Conservation (phyloP, 148 eudicot species). For the Fagopyrum esculentum region DNA sequence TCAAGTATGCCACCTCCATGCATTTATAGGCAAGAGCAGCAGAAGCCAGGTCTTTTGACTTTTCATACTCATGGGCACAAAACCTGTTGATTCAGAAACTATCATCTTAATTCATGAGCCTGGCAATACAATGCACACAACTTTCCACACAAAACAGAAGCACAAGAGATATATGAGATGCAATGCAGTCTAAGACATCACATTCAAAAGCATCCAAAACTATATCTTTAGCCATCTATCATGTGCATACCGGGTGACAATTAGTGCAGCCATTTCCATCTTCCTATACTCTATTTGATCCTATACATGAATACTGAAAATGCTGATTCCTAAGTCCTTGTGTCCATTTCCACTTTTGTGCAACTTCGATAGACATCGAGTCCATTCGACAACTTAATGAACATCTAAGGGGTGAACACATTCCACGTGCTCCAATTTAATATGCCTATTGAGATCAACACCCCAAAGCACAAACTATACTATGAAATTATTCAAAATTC, state of each 20-base stretch:
- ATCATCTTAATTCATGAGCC: not conserved
- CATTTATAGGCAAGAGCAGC: constrained; percentile 98
- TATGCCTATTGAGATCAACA: too few relatives aligned
- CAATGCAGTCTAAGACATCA: not conserved
- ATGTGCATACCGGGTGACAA: not conserved
- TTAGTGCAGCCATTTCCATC: not conserved
- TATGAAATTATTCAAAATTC: not conserved
- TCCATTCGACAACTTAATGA: too few relatives aligned
- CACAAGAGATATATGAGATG: not conserved
- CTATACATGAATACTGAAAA: not conserved
- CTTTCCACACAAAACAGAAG: not conserved
- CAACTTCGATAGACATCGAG: too few relatives aligned
- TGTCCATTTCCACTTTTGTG: too few relatives aligned
- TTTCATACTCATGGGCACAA: constrained; percentile 89
- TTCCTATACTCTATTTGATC: not conserved
- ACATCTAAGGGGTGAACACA: too few relatives aligned
- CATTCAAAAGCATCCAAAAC: not conserved
- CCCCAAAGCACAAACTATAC: not conserved
- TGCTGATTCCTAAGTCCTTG: not conserved
- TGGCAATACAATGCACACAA: not conserved
- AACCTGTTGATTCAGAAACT: constrained; percentile 32
- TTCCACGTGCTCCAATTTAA: too few relatives aligned
- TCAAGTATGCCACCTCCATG: constrained; percentile 81
- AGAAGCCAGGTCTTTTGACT: constrained; percentile 77
- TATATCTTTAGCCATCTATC: not conserved